Evolutionary conservation across 495 filamentous ascomycete genomes (phyloP).

Genomic region (Tuber indicum): DNA sequence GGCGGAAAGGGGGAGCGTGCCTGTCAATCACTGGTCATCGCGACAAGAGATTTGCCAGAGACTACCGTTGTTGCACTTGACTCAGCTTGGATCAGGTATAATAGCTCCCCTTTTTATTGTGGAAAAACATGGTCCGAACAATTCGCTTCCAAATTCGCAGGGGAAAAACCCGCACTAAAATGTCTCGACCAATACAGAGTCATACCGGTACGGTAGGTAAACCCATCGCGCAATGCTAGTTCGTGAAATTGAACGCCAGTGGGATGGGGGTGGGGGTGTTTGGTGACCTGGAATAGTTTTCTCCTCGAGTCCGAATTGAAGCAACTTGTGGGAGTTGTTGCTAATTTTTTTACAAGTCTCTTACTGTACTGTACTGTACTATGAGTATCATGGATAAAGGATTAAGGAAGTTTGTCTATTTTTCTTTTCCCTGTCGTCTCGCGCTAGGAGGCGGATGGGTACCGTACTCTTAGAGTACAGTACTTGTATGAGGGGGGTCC

Average conservation of each 20-base stretch:
- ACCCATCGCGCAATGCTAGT: slow-evolving; percentile 4
- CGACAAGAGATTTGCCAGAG: not conserved
- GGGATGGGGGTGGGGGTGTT: not conserved
- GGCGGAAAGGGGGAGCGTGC: not conserved
- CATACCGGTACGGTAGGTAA: not conserved
- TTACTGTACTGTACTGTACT: not conserved
- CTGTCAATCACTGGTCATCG: not conserved
- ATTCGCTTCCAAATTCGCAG: slow-evolving; percentile 5
- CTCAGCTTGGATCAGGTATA: not conserved
- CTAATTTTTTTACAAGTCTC: slow-evolving; percentile 10
- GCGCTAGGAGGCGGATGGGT: not conserved
- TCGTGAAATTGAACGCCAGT: slow-evolving; percentile 1
- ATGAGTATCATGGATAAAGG: not conserved
- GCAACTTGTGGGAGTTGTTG: slow-evolving; percentile 4
- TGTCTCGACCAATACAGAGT: not conserved
- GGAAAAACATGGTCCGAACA: not conserved
- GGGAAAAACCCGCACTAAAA: not conserved
- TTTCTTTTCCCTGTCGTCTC: not conserved
- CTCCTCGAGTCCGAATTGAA: not conserved
- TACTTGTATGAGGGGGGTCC: not conserved
- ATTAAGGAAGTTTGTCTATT: not conserved
- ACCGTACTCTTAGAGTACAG: not conserved
- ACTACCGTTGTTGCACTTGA: not conserved
- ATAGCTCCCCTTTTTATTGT: not conserved
- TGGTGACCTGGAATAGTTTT: slow-evolving; percentile 7